phyloP scores from a whole-genome alignment of 345 rosid genomes.

The Laguncularia racemosa region DNA sequence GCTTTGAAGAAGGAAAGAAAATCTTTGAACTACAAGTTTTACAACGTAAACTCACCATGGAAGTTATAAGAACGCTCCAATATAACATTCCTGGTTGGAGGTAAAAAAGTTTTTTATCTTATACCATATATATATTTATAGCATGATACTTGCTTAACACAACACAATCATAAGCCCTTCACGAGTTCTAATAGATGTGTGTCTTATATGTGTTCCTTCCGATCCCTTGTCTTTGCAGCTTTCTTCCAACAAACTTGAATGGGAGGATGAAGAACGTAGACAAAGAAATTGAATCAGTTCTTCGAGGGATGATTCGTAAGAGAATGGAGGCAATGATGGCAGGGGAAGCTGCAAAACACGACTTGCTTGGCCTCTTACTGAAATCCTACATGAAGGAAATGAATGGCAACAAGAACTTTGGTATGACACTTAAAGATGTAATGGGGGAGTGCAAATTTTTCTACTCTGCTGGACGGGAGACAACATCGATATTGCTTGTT shows the following conservation, averaged over 20 bases:
- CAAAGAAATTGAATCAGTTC: not conserved
- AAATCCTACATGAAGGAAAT: too few relatives aligned
- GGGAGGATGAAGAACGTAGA: not conserved
- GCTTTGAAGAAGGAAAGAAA: conserved; percentile 11
- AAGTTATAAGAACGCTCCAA: not conserved
- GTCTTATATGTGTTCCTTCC: not conserved
- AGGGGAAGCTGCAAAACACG: too few relatives aligned
- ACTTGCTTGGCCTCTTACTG: too few relatives aligned
- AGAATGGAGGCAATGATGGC: too few relatives aligned
- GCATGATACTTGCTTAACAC: too few relatives aligned
- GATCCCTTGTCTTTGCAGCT: not conserved
- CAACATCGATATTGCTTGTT: conserved; percentile 9
- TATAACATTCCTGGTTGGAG: conserved; percentile 11
- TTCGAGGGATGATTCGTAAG: too few relatives aligned
- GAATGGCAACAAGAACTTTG: not conserved
- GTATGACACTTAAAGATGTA: conserved; percentile 12
- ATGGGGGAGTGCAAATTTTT: conserved; percentile 14
- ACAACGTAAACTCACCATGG: not conserved
- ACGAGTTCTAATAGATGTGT: too few relatives aligned
- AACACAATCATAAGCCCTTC: too few relatives aligned
- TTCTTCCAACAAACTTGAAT: conserved; percentile 3
- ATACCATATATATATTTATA: not conserved
- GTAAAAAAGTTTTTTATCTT: not conserved
- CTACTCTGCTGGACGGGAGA: conserved; percentile 15
- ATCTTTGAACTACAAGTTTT: conserved; percentile 9